Conservation (phyloP, 257 asterid genomes). For the Plantago ovata region DNA sequence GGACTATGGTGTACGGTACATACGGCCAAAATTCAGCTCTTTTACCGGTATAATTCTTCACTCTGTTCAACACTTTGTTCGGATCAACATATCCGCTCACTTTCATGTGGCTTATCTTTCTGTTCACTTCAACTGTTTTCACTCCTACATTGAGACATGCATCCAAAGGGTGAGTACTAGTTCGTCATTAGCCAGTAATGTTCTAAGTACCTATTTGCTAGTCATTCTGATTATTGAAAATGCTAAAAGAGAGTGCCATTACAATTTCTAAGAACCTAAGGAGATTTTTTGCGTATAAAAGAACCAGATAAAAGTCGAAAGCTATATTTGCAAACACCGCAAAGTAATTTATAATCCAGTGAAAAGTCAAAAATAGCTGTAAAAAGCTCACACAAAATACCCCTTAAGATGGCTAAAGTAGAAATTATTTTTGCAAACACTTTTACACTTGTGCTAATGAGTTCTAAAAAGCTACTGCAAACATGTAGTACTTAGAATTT, state of each 20-base stretch:
- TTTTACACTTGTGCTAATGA: background rate
- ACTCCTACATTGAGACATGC: conserved; percentile 40
- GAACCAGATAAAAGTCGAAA: too few relatives aligned
- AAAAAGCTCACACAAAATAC: too few relatives aligned
- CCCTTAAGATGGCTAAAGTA: too few relatives aligned
- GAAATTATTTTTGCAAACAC: background rate
- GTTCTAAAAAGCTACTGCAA: background rate
- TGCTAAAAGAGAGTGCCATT: background rate
- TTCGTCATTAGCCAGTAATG: too few relatives aligned
- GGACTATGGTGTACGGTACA: conserved; percentile 60
- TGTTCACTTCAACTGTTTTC: conserved; percentile 54
- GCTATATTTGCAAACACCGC: too few relatives aligned
- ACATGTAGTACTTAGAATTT: background rate
- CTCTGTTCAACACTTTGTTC: conserved; percentile 54
- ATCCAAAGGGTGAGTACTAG: too few relatives aligned
- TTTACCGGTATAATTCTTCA: conserved; percentile 66
- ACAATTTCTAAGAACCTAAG: too few relatives aligned
- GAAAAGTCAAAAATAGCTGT: too few relatives aligned
- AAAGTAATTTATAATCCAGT: too few relatives aligned
- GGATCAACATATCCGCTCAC: conserved; percentile 74
- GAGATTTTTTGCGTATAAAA: too few relatives aligned
- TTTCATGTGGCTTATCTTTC: conserved; percentile 66
- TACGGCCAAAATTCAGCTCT: conserved; percentile 93
- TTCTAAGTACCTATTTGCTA: too few relatives aligned
- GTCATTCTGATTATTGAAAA: background rate